These are phyloP conservation scores for Tolypocladium sp. DNA, from an alignment of 2,329 filamentous ascomycete species.

Conservation along the genomic window DNA sequence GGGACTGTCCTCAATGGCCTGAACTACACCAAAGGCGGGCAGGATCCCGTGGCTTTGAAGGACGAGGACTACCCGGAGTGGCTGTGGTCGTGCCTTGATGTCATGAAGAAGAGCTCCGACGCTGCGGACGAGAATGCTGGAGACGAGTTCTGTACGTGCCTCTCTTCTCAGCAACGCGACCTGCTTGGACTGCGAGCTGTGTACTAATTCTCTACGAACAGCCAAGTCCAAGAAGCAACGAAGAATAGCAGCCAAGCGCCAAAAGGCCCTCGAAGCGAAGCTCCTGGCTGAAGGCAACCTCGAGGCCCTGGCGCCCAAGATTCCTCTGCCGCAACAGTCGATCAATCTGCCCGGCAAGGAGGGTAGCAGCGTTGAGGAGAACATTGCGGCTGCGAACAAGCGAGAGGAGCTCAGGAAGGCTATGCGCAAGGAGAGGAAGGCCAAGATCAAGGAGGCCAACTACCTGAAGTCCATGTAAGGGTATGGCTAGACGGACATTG, in stretches of 20 bases:
- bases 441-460: slow-evolving; percentile 75
- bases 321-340: slow-evolving; percentile 69
- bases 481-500: not conserved
- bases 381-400: slow-evolving; percentile 37
- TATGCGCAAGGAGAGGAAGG: slow-evolving; percentile 66
- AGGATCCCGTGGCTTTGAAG: slow-evolving; percentile 63
- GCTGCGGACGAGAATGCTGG: slow-evolving; percentile 47
- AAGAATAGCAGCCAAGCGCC: slow-evolving; percentile 57
- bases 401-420: slow-evolving; percentile 58
- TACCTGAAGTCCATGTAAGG: slow-evolving; percentile 72
- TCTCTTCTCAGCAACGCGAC: not conserved
- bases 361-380: slow-evolving; percentile 31
- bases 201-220: slow-evolving; percentile 20
- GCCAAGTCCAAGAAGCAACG: slow-evolving; percentile 82
- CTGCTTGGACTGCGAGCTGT: not conserved
- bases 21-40: slow-evolving; percentile 66
- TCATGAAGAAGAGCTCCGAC: slow-evolving; percentile 42
- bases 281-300: slow-evolving; percentile 57
- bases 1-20: slow-evolving; percentile 66
- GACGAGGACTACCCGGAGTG: slow-evolving; percentile 73
- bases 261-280: slow-evolving; percentile 45
- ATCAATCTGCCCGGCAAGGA: slow-evolving; percentile 57
- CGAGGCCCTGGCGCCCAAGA: slow-evolving; percentile 54
- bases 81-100: slow-evolving; percentile 66
- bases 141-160: slow-evolving; percentile 69